Conservation (phyloP, 768 basidiomycete species). For the Pulveroboletus sp. region DNA sequence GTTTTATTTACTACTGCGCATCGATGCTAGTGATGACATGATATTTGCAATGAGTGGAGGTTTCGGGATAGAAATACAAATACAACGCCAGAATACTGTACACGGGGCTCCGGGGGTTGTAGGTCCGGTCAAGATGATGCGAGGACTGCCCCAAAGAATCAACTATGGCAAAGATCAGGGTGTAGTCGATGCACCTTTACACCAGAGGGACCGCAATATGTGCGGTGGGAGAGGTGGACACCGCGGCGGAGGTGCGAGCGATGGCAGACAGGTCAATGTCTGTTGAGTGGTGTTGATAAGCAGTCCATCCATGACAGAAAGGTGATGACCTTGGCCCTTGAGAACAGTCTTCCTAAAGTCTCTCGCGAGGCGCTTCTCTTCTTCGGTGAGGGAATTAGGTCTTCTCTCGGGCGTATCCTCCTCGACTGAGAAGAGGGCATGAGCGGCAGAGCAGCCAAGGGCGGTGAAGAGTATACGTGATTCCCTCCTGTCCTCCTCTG, state of each 20-base stretch:
- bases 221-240: constrained; percentile 47
- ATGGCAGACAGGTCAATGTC: constrained; percentile 68
- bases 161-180: not conserved
- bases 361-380: constrained; percentile 60
- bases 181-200: constrained; percentile 15
- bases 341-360: constrained; percentile 71
- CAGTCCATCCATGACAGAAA: not conserved
- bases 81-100: constrained; percentile 16
- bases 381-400: constrained; percentile 47
- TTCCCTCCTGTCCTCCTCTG: constrained; percentile 21
- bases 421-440: constrained; percentile 12
- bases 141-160: not conserved
- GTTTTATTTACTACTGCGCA: constrained; percentile 7
- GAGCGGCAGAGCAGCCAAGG: constrained; percentile 4
- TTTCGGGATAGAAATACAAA: constrained; percentile 10
- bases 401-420: constrained; percentile 34
- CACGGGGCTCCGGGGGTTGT: constrained; percentile 1
- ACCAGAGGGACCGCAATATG: constrained; percentile 10
- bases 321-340: constrained; percentile 48
- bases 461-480: constrained; percentile 15
- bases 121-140: not conserved
- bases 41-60: not conserved
- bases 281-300: constrained; percentile 7
- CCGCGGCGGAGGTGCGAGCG: constrained; percentile 76
- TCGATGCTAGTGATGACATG: not conserved